Conservation (phyloP, 2,329 filamentous ascomycete genomes). For the Delphinella strobiligena region DNA sequence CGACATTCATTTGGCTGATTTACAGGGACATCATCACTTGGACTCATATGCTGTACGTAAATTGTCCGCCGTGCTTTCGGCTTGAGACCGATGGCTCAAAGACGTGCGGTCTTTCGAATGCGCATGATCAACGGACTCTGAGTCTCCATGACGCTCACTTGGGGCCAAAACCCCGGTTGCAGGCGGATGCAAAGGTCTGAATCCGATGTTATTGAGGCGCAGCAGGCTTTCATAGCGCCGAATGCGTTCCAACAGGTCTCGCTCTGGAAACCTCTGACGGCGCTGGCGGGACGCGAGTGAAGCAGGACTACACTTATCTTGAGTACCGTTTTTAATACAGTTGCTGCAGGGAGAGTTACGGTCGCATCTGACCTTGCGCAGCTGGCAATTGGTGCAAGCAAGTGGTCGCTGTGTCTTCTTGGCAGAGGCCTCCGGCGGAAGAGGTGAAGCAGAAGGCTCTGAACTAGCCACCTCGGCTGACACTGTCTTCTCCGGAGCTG, state of each 20-base stretch:
- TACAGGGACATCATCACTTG: too few species aligned
- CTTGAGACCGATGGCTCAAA: too few species aligned
- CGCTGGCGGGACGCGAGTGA: slow-evolving; percentile 39
- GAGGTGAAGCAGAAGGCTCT: too few species aligned
- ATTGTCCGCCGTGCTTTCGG: too few species aligned
- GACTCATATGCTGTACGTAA: too few species aligned
- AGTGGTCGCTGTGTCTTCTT: slow-evolving; percentile 33
- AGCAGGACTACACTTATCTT: slow-evolving; percentile 42
- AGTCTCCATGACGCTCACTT: slow-evolving; percentile 9
- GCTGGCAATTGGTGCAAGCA: slow-evolving; percentile 61
- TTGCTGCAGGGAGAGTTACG: slow-evolving; percentile 60
- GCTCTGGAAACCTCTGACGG: slow-evolving; percentile 54
- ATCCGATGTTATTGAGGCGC: slow-evolving; percentile 53
- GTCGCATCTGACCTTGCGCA: slow-evolving; percentile 59
- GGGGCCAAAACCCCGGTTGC: slow-evolving; percentile 11
- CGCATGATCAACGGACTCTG: slow-evolving; percentile 15
- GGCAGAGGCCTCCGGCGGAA: too few species aligned
- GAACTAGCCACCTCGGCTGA: too few species aligned
- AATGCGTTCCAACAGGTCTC: slow-evolving; percentile 57
- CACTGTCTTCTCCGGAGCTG: too few species aligned
- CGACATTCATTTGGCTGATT: too few species aligned
- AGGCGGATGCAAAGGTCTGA: slow-evolving; percentile 47
- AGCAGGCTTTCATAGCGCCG: slow-evolving; percentile 57
- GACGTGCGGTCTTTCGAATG: slow-evolving; percentile 8
- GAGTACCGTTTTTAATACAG: slow-evolving; percentile 52